Evolutionary conservation across 2,329 filamentous ascomycete species (phyloP).

Genomic region (Alternaria dauci): DNA sequence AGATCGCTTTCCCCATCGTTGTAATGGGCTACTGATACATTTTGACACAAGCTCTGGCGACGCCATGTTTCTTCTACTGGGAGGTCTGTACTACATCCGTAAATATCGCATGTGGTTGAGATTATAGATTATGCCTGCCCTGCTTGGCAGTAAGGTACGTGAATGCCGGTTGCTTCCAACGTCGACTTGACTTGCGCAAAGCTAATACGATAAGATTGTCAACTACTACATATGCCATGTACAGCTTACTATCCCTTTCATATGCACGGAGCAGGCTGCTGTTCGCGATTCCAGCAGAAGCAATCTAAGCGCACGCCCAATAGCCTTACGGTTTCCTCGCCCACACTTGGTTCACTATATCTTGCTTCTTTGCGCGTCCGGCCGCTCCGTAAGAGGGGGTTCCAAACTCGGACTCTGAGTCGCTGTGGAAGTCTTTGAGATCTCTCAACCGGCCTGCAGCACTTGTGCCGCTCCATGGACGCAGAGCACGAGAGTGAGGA

Average conservation of each 20-base stretch:
- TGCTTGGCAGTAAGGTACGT: background rate
- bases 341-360: background rate
- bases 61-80: background rate
- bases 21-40: background rate
- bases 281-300: background rate
- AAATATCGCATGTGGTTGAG: background rate
- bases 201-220: background rate
- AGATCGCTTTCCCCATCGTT: background rate
- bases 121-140: background rate
- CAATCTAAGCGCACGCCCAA: background rate
- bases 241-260: background rate
- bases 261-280: background rate
- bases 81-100: background rate
- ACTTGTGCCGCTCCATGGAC: background rate
- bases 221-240: background rate
- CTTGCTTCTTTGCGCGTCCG: background rate
- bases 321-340: background rate
- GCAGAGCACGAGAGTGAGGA: background rate
- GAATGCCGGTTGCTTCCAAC: background rate
- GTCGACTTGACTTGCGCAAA: background rate
- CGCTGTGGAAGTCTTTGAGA: background rate
- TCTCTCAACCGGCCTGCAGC: background rate
- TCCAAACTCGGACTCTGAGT: background rate
- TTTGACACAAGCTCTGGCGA: background rate
- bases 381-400: background rate